These are phyloP conservation scores for Aplosporella prunicola DNA, from an alignment of 2,329 filamentous ascomycete species.

Conservation along the genomic window DNA sequence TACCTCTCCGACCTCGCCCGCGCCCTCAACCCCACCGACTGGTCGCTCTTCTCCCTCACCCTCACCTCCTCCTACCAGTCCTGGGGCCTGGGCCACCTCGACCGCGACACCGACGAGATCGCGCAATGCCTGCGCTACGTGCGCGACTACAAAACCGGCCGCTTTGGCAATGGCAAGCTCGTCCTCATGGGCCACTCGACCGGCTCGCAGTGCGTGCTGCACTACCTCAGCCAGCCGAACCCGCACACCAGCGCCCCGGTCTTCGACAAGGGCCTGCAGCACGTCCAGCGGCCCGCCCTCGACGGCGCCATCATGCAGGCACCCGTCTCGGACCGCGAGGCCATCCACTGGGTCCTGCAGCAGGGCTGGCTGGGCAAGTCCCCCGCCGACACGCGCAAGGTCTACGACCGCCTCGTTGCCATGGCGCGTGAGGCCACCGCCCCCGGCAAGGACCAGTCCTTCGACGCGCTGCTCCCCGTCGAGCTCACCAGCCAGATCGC, in stretches of 20 bases:
- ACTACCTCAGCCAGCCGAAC: conserved; percentile 17
- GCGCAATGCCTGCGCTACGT: conserved; percentile 20
- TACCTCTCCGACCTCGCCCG: conserved; percentile 17
- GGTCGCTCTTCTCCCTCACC: conserved; percentile 17
- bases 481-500: conserved; percentile 20
- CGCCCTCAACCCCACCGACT: conserved; percentile 14
- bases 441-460: conserved; percentile 12
- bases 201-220: conserved; percentile 16
- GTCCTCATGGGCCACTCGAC: conserved; percentile 18
- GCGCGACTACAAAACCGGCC: conserved; percentile 22
- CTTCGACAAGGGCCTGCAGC: conserved; percentile 14
- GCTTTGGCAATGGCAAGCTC: conserved; percentile 14
- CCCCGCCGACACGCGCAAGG: conserved; percentile 11
- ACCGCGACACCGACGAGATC: conserved; percentile 29
- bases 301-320: conserved; percentile 20
- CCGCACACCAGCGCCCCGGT: conserved; percentile 12
- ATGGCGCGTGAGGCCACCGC: conserved; percentile 19
- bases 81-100: conserved; percentile 30
- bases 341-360: conserved; percentile 13
- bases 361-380: conserved; percentile 14
- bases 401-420: conserved; percentile 13
- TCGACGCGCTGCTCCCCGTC: conserved; percentile 26
- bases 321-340: conserved; percentile 16
- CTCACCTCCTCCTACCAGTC: conserved; percentile 20
- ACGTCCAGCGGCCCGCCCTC: conserved; percentile 13